Evolutionary conservation across 306 rosid genomes (phyloP).

Genomic region (Vigna nakashimae): DNA sequence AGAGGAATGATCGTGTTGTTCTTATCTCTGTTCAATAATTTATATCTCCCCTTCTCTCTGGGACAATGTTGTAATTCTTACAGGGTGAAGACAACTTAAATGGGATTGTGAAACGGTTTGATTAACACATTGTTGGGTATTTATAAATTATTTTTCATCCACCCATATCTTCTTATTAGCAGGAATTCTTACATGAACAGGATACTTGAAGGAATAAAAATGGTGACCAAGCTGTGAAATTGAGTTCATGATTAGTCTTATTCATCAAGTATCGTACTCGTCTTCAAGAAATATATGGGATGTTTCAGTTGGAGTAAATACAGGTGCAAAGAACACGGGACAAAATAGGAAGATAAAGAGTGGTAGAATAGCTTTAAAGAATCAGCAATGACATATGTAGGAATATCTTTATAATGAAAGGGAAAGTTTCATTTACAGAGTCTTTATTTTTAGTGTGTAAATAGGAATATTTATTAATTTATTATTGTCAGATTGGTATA

Average conservation of each 20-base stretch:
- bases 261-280: neutral
- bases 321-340: neutral
- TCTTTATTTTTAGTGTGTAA: no score
- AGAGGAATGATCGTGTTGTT: conserved; percentile 54
- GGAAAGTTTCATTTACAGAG: no score
- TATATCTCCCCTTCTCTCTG: conserved; percentile 32
- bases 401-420: neutral
- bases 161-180: conserved; percentile 1
- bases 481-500: no score
- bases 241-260: neutral
- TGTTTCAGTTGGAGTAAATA: neutral
- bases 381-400: neutral
- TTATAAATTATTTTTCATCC: conserved; percentile 10
- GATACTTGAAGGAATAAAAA: neutral
- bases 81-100: conserved; percentile 32
- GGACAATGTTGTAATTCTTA: conserved; percentile 32
- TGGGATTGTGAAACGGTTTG: conserved; percentile 4
- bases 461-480: no score
- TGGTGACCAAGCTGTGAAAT: no score
- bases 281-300: conserved; percentile 1
- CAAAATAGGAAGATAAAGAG: neutral
- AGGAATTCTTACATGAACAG: neutral
- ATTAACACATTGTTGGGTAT: conserved; percentile 29
- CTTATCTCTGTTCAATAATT: conserved; percentile 56
- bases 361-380: neutral